phyloP scores from a whole-genome alignment of 2,329 filamentous ascomycete genomes.

The Penicillium sp. region DNA sequence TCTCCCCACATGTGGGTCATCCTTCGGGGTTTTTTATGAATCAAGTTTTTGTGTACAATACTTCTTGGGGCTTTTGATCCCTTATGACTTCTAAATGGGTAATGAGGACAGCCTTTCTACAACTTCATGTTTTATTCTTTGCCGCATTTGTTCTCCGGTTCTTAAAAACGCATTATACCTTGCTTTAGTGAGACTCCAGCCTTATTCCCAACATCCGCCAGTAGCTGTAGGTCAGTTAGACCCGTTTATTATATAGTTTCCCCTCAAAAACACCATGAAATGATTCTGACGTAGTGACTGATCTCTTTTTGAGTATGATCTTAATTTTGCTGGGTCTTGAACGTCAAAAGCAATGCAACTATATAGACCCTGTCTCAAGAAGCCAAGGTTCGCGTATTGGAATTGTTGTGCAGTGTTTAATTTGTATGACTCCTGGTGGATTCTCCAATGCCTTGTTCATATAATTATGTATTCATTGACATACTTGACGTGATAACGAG shows the following conservation, averaged over 20 bases:
- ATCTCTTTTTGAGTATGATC: background rate
- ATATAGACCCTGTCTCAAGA: background rate
- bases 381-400: background rate
- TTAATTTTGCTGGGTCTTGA: background rate
- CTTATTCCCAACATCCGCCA: background rate
- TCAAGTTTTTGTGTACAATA: slow-evolving; percentile 15
- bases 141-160: background rate
- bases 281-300: background rate
- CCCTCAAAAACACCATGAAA: background rate
- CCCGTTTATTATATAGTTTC: too few relatives aligned
- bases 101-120: background rate
- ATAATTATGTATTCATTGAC: background rate
- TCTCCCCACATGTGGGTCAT: background rate
- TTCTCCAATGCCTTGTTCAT: background rate
- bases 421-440: background rate
- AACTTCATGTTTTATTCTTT: background rate
- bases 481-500: background rate
- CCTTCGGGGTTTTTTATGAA: background rate
- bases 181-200: background rate
- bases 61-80: slow-evolving; percentile 5
- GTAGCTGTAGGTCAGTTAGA: background rate
- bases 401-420: background rate
- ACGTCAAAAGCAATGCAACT: too few relatives aligned
- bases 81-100: background rate
- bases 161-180: background rate